Evolutionary conservation across 768 basidiomycete species (phyloP), one percentile per base, ranked within the genome.

Genomic region (Leccinum longicurvipes): DNA sequence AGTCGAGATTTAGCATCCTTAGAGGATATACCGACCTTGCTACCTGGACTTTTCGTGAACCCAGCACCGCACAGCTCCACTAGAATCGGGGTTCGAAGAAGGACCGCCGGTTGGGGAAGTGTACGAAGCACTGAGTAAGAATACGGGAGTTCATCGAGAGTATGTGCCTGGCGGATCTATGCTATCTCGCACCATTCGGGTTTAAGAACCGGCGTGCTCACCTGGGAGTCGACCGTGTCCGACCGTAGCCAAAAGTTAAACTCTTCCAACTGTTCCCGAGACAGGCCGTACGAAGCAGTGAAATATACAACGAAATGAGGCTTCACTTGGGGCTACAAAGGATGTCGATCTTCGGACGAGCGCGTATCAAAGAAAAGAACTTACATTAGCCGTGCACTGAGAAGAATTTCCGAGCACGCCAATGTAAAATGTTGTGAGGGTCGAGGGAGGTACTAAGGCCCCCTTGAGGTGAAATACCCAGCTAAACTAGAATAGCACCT

Each of bases 51-150:
- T 66, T 89, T 90, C 27, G 86, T 87, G 63, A 93, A 95, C 2
- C 92, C 89, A 4, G 89, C 93, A 12, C 93, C 92, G 57, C 82
- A 84, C 4, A 95, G 64, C 62, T 93, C 91, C 3, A 78, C 84
- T 5, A 89, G 74, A 15, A 91, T 63, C 2, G 92, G 92, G 27
- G 72, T 72, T 11, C 73, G 69, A 24, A 95, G 73, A 55, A 93
- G 67, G 3, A 83, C 69, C 0, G 73, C 66, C 5, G 93, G 93
- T 3, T 72, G 73, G 1, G 68, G 56, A 17, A 89, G 72, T 0
- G 78, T 76, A 4, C 67, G 63, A 19, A 78, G 77, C 17, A 90
- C 53, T 0, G 72, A 73, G 62, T 82, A 82, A 0, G 79, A 79
- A 67, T 85, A 92, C 0, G 79, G 72, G n/a, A 88, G 71, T 21